Evolutionary conservation across 1,139 yeast genomes (phyloP), one percentile per base, ranked within the genome.

Genomic region (Magnusiomyces fungicola): DNA sequence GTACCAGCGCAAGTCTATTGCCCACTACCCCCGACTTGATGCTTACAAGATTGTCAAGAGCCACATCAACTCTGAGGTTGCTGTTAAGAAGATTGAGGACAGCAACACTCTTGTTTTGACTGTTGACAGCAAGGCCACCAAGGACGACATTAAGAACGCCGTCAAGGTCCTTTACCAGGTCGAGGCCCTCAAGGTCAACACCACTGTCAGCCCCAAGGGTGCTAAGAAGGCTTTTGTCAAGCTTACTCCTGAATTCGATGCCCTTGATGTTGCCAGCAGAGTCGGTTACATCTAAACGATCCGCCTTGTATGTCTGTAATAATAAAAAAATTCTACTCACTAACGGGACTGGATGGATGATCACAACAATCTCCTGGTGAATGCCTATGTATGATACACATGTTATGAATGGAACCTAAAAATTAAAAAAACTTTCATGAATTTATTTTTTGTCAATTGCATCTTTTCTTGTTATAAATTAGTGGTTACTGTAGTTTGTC

Each of bases 151-250:
- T 81, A 90, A 90, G 83, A 78, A 83, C 71, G 98, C 99, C 65
- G 95, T 92, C 69, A 90, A 92, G 84, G 95, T 89, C 78, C 83
- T 92, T 72, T 92, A 92, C 83, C 90, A 87, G 71, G 97, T 92
- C 68, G 97, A 92, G 66, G 94, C 86, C 65, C 79, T 76, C 69
- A 81, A 87, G 77, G 90, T 92, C 70, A 88, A 92, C 92, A 92
- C 97, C 68, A 81, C 90, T 75, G 76, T 92, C 70, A 87, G 96
- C 80, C 97, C 98, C 73, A 90, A 92, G 75, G 98, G 98, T 76
- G 86, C 97, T 79, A 92, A 92, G 88, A 94, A 94, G 84, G 99
- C 99, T 71, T 92, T 85, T 81, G 92, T 92, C 74, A 89, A 96
- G 80, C 86, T 92, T 74, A 89, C 97, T 70, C 94, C 97, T 73